A percentile compares a stretch with the other conserved stretches of the same genome.
phyloP scores from a whole-genome alignment of 106 monocot species.

The Acorus gramineus region DNA sequence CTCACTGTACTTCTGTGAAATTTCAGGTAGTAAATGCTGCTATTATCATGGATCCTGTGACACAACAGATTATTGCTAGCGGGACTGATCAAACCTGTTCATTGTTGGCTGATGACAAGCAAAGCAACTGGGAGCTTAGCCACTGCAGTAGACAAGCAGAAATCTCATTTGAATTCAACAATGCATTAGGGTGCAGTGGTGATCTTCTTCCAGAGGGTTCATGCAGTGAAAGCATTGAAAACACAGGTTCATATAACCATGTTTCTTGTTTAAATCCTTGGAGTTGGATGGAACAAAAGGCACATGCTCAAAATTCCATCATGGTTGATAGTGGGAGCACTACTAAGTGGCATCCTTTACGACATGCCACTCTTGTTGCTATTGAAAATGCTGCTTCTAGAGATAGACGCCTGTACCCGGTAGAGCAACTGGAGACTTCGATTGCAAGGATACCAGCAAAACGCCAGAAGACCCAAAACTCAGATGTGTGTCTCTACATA shows the following conservation, averaged over 20 bases:
- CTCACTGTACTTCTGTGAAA: too few relatives aligned
- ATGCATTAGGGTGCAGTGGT: not conserved
- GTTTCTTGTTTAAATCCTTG: slow-evolving; percentile 72
- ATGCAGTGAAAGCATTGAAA: slow-evolving; percentile 1
- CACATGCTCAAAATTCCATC: not conserved
- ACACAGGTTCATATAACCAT: not conserved
- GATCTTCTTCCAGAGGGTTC: slow-evolving; percentile 1
- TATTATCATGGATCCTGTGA: slow-evolving; percentile 63
- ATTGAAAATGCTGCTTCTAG: slow-evolving; percentile 68
- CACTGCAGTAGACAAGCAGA: not conserved
- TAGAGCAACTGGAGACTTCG: slow-evolving; percentile 6
- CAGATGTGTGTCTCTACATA: slow-evolving; percentile 21
- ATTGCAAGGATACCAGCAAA: slow-evolving; percentile 30
- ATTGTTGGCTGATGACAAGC: not conserved
- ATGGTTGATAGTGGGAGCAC: slow-evolving; percentile 6
- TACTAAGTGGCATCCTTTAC: slow-evolving; percentile 73
- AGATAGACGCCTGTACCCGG: slow-evolving; percentile 50
- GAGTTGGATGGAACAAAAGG: slow-evolving; percentile 36
- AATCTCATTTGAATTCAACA: not conserved
- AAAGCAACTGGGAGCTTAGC: slow-evolving; percentile 1
- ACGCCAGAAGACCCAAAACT: slow-evolving; percentile 35
- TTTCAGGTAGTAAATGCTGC: slow-evolving; percentile 71
- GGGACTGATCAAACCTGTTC: slow-evolving; percentile 37
- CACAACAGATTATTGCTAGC: slow-evolving; percentile 42
- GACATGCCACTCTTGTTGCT: slow-evolving; percentile 72